Base-by-base conservation (phyloP, 148 eudicot genomes). In the Rhododendron ovatum region DNA sequence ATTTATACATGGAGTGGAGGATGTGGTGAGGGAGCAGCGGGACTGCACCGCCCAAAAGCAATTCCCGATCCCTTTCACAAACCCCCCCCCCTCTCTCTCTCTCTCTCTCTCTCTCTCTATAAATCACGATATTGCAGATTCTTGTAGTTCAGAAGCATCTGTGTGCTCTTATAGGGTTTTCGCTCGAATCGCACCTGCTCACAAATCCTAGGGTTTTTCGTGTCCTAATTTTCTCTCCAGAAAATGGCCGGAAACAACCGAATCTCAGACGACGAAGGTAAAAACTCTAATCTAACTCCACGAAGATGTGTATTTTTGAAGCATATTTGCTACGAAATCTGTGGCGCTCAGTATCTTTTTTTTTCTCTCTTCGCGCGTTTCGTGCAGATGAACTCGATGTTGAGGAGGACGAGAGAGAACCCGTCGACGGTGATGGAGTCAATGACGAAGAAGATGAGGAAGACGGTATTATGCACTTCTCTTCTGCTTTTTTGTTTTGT, bases 221-320 rank as follows among this genome's bases (percentile, higher is more conserved):
- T 57, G 73, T 85, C 80, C 82, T 26, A 83, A 22, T 30, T 80
- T 22, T n/a, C 18, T 5, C n/a, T 51, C 84, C 63, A 17, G 24
- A 28, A n/a, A 89, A 93, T 92, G 95, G 92, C 87, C 8, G 95
- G 93, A 4, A 91, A 91, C 74, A 83, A 92, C 7, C 80, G 92
- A 0, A 83, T 94, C 20, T 92, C 95, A 26, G 98, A 95, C 82
- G 98, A 95, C 83, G 98, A 95, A 92, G 98, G 95, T 91, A 85
- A 69, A 65, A 14, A 39, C 69, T 76, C 24, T 15, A 48, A 50
- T 15, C 67, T 41, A 73, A 82, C 87, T 63, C 35, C 13, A 43
- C 28, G 53, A 39, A 87, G 85, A 86, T 91, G 85, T 82, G 82
- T 77, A 69, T 87, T 87, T 83, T 45, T 20, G 63, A 6, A 26